A percentile compares a stretch with the other conserved stretches of the same genome.
Evolutionary conservation across 2,329 filamentous ascomycete genomes (phyloP).

Genomic region (Cryphonectria radicalis): DNA sequence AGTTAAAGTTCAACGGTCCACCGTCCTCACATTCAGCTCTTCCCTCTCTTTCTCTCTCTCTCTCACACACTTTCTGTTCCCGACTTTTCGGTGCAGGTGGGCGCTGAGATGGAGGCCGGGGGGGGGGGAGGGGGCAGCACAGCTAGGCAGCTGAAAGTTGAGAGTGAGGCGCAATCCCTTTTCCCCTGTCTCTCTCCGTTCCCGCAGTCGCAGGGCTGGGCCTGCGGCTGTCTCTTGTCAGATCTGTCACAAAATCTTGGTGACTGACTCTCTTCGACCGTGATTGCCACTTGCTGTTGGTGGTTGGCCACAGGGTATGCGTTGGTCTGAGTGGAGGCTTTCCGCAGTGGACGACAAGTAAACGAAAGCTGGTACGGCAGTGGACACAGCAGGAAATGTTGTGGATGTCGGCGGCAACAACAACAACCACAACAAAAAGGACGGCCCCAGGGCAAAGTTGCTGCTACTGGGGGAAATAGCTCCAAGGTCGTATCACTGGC

Average conservation of each 20-base stretch:
- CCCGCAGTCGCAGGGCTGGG: slow-evolving; percentile 1
- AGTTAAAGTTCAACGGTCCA: neutral
- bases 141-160: neutral
- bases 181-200: neutral
- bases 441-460: neutral
- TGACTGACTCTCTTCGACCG: neutral
- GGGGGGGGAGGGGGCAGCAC: neutral
- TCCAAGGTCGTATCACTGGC: neutral
- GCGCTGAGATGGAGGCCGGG: neutral
- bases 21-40: neutral
- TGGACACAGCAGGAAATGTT: neutral
- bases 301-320: neutral
- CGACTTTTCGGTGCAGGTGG: neutral
- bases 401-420: neutral
- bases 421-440: neutral
- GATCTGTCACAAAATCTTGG: slow-evolving; percentile 15
- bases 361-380: neutral
- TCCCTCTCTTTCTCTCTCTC: neutral
- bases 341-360: neutral
- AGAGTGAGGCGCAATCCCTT: slow-evolving; percentile 16
- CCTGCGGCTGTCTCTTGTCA: slow-evolving; percentile 8
- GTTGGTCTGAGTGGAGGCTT: neutral
- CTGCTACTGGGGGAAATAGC: neutral
- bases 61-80: neutral
- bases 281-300: neutral